Percentiles rank a stretch among this genome's conserved stretches.
These are phyloP conservation scores for Erysiphe pulchra DNA, from an alignment of 2,329 filamentous ascomycete genomes.

Conservation along the genomic window DNA sequence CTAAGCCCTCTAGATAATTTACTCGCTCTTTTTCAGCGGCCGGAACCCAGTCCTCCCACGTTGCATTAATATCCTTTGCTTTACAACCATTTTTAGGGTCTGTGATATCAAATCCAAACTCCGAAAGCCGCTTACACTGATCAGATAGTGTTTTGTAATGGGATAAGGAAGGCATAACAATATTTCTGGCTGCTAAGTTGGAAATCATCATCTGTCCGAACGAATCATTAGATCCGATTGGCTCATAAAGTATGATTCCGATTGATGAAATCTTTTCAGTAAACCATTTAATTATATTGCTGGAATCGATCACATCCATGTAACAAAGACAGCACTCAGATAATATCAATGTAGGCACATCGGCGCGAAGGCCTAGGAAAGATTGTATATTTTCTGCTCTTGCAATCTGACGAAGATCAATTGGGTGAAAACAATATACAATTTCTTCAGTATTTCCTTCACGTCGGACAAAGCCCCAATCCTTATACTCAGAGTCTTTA, in stretches of 20 bases:
- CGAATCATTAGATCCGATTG: conserved; percentile 55
- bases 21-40: conserved; percentile 53
- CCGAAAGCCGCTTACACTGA: conserved; percentile 39
- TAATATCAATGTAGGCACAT: conserved; percentile 57
- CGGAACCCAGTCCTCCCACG: conserved; percentile 55
- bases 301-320: conserved; percentile 38
- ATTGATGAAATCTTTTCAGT: conserved; percentile 21
- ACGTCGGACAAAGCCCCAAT: conserved; percentile 8
- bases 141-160: conserved; percentile 40
- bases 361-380: conserved; percentile 22
- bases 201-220: conserved; percentile 84
- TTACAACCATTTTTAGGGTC: conserved; percentile 18
- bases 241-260: conserved; percentile 63
- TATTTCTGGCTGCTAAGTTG: conserved; percentile 61
- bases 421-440: conserved; percentile 23
- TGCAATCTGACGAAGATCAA: conserved; percentile 12
- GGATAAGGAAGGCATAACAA: conserved; percentile 61
- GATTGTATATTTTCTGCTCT: conserved; percentile 1
- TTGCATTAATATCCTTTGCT: conserved; percentile 34
- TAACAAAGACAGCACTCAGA: conserved; percentile 96
- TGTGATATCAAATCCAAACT: conserved; percentile 33
- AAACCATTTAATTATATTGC: conserved; percentile 39
- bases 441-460: conserved; percentile 4
- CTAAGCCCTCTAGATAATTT: conserved; percentile 58
- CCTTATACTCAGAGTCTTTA: conserved; percentile 3